phyloP scores from a whole-genome alignment of 2,329 filamentous ascomycete species.

The Huntiella abstrusa region DNA sequence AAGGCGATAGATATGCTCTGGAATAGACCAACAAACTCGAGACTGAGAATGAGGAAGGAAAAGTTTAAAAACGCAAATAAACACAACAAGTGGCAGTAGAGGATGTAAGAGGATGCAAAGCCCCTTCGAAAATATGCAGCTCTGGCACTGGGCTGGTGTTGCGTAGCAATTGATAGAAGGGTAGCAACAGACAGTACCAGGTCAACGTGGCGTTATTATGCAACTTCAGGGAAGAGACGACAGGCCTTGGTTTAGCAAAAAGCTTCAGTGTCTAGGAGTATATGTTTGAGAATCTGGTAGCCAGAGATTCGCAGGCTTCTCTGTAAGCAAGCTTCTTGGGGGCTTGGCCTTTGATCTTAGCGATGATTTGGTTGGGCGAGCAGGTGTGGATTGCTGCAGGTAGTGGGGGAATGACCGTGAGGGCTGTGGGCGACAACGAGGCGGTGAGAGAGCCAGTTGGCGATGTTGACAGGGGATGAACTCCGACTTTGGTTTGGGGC shows the following conservation, averaged over 20 bases:
- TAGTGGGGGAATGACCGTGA: neutral
- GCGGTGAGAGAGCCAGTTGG: too few relatives aligned
- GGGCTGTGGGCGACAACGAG: too few relatives aligned
- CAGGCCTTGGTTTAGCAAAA: neutral
- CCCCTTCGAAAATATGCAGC: neutral
- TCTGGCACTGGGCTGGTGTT: constrained; percentile 1
- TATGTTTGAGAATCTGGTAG: neutral
- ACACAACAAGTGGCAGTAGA: constrained; percentile 1
- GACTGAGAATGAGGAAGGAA: neutral
- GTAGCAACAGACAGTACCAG: constrained; percentile 2
- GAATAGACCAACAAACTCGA: neutral
- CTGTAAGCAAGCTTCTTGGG: neutral
- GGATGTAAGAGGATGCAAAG: neutral
- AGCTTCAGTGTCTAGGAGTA: neutral
- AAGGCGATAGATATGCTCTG: constrained; percentile 1
- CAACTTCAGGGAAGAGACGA: constrained; percentile 3
- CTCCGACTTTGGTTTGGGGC: too few relatives aligned
- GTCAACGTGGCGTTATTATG: constrained; percentile 10
- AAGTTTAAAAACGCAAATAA: constrained; percentile 1
- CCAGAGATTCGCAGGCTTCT: neutral
- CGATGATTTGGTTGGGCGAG: neutral
- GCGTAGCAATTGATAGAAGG: neutral
- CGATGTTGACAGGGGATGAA: too few relatives aligned
- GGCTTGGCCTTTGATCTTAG: neutral
- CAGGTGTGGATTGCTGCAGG: neutral